Evolutionary conservation across 176 grass and related monocot genomes (phyloP).

Genomic region (Rhynchospora pubera): DNA sequence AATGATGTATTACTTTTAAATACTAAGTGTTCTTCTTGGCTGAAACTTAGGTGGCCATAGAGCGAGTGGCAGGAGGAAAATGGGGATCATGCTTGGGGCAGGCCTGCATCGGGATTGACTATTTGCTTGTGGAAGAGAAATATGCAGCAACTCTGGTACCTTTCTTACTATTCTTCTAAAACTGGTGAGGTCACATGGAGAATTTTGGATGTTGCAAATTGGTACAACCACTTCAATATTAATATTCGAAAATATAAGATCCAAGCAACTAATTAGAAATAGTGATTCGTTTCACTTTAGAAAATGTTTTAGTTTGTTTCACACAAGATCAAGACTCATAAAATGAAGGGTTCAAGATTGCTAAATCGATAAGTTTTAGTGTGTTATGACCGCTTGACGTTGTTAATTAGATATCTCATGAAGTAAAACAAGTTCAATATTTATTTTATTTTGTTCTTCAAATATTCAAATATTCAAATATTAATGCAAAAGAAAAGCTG

Average conservation of each 20-base stretch:
- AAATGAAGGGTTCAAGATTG: not conserved
- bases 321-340: not conserved
- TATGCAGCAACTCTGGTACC: conserved; percentile 57
- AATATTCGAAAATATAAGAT: not conserved
- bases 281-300: not conserved
- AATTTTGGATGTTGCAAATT: not conserved
- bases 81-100: conserved; percentile 78
- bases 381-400: not conserved
- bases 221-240: not conserved
- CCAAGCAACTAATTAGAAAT: not conserved
- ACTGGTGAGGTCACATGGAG: not conserved
- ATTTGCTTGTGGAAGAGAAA: conserved; percentile 76
- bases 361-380: not conserved
- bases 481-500: not conserved
- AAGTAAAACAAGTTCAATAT: not conserved
- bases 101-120: conserved; percentile 83
- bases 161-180: not conserved
- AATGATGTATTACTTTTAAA: not conserved
- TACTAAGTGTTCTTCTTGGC: not conserved
- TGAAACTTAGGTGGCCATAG: conserved; percentile 32
- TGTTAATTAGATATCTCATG: not conserved
- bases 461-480: not conserved
- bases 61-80: conserved; percentile 59
- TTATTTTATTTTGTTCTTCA: not conserved
- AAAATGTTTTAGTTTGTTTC: not conserved